A percentile compares a stretch with the other conserved stretches of the same genome.
These are phyloP conservation scores for Fusarium sacchari DNA, from an alignment of 2,329 filamentous ascomycete species.

Conservation along the genomic window DNA sequence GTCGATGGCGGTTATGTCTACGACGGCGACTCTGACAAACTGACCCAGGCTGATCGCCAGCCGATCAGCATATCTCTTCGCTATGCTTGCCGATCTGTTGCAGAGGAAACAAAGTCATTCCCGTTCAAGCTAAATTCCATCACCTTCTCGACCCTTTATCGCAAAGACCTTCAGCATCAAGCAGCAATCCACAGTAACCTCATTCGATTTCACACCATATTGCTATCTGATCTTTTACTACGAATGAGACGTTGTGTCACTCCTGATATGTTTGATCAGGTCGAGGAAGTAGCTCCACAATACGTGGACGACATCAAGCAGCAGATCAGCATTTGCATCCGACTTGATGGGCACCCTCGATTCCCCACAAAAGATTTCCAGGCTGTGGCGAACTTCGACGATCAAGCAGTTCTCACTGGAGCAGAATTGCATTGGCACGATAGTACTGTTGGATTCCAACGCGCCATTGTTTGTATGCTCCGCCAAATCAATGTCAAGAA, in stretches of 20 bases:
- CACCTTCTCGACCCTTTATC: background rate
- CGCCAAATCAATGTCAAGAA: background rate
- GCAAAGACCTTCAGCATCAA: background rate
- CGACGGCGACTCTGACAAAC: background rate
- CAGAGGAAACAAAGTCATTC: background rate
- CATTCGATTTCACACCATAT: background rate
- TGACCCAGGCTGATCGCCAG: background rate
- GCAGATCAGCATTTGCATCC: background rate
- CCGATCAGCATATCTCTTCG: background rate
- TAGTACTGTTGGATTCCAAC: background rate
- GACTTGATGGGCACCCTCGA: no score
- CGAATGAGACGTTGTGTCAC: fast-evolving
- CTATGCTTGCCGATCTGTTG: background rate
- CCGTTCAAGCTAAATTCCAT: background rate
- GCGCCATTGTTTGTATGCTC: background rate
- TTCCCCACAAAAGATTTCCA: no score
- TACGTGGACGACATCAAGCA: fast-evolving
- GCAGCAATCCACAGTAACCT: background rate
- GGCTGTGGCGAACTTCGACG: no score
- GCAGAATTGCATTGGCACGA: fast-evolving
- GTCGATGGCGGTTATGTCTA: background rate
- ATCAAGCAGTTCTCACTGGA: background rate
- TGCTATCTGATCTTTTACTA: background rate
- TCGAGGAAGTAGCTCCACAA: background rate
- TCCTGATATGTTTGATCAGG: background rate